phyloP scores from a whole-genome alignment of 208 protist species.

The Acanthamoeba healyi region DNA sequence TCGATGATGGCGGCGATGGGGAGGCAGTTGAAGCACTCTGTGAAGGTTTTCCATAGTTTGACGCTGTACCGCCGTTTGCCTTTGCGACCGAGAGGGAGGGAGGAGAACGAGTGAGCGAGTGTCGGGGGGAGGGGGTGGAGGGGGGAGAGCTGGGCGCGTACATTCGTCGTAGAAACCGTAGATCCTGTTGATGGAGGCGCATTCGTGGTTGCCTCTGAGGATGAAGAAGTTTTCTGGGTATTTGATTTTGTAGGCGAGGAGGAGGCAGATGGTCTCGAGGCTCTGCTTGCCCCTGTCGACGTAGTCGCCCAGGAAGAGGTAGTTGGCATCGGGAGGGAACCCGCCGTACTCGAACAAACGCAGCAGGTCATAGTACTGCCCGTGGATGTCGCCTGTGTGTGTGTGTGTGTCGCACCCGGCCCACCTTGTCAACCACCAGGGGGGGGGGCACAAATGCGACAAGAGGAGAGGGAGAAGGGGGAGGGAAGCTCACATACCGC shows the following conservation, averaged over 20 bases:
- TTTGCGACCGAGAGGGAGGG: constrained; percentile 64
- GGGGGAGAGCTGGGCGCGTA: constrained; percentile 54
- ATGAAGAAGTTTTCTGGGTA: constrained; percentile 98
- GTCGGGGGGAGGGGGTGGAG: neutral
- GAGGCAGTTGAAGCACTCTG: constrained; percentile 98
- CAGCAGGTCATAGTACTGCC: constrained; percentile 99
- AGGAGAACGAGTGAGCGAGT: neutral
- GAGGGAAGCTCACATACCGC: constrained; percentile 78
- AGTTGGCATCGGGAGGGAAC: constrained; percentile 98
- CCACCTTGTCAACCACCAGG: neutral
- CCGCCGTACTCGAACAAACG: constrained; percentile 99
- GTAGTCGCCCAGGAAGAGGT: constrained; percentile 99
- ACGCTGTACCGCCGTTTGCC: constrained; percentile 97
- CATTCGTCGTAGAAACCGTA: constrained; percentile 99
- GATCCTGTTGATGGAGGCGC: constrained; percentile 97
- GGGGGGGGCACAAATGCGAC: neutral
- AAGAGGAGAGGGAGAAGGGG: neutral
- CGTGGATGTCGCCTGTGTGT: constrained; percentile 97
- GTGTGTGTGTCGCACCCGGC: neutral
- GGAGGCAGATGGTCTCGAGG: constrained; percentile 97
- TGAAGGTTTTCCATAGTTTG: constrained; percentile 99
- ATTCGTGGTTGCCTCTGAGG: constrained; percentile 99
- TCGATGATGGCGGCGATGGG: constrained; percentile 98
- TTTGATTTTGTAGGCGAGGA: constrained; percentile 92
- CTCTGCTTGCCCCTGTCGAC: constrained; percentile 99